Base-by-base conservation (phyloP, 352 stramenopile genomes). In the Pythium plurisporium region DNA sequence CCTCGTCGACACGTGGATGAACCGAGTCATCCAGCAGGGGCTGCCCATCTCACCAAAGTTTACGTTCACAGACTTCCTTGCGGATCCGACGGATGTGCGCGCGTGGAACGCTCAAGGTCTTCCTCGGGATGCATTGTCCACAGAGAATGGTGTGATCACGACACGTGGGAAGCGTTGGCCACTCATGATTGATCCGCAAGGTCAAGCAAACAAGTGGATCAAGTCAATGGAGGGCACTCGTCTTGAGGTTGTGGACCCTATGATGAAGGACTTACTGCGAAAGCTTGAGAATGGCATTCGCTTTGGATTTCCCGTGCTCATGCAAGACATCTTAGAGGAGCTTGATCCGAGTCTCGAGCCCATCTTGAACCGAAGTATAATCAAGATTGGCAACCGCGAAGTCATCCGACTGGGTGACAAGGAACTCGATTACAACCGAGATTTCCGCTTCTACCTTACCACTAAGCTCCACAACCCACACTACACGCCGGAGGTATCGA, bases 171-270 rank as follows among this genome's bases (percentile, higher is more conserved):
- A 96, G 55, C 82, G 93, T 0, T 98, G 93, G 93, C 93, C 93
- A 2, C 65, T 98, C 7, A 97, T 98, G 90, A 98, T 98, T 51
- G 92, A 98, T 27, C 92, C 92, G 2, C 92, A 98, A 36, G 86
- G 84, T 4, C 92, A 98, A 70, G 92, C 91, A 4, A 98, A 97
- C 74, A 91, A 95, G 54, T 98, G 92, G 92, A 89, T 98, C 53
- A 96, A 97, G 59, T 97, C 96, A 50, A 94, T 84, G 7, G 64
- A 91, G 12, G 69, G 76, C 0, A 36, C 60, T 0, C 67, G 69
- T 15, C 74, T 97, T 0, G 81, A 96, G 37, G 74, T 72, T 2
- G 95, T 87, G 4, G 96, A 94, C 53, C 96, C 97, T 85, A 96
- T 80, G 25, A 92, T 96, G 59, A 66, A 70, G 3, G 97, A 98